phyloP scores from a whole-genome alignment of 352 stramenopile genomes.

The Globisporangium nagaii region DNA sequence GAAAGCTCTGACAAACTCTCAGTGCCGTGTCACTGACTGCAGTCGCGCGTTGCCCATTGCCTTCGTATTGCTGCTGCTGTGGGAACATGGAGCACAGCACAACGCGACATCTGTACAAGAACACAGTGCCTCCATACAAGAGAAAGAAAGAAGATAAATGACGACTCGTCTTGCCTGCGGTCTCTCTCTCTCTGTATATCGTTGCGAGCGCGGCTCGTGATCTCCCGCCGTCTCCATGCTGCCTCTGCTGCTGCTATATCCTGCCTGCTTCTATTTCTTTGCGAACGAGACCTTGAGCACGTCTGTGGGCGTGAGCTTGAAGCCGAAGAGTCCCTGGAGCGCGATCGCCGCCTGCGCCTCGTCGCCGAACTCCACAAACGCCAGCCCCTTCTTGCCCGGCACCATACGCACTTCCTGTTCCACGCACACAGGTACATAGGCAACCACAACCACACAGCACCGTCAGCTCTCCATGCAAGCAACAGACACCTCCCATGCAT shows the following conservation, averaged over 20 bases:
- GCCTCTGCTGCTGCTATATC: background rate
- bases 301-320: slow-evolving; percentile 83
- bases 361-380: slow-evolving; percentile 96
- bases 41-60: too few relatives aligned
- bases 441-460: background rate
- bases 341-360: slow-evolving; percentile 78
- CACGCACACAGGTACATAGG: too few relatives aligned
- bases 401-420: slow-evolving; percentile 91
- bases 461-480: background rate
- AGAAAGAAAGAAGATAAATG: too few relatives aligned
- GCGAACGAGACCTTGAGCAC: slow-evolving; percentile 80
- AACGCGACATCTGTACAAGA: too few relatives aligned
- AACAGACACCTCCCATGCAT: background rate
- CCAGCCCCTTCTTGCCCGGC: slow-evolving; percentile 89
- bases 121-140: too few relatives aligned
- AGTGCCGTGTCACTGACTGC: background rate
- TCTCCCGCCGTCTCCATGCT: too few relatives aligned
- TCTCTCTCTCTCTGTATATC: too few relatives aligned
- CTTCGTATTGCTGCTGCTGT: too few relatives aligned
- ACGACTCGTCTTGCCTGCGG: too few relatives aligned
- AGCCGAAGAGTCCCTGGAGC: slow-evolving; percentile 72
- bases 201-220: too few relatives aligned
- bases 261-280: slow-evolving; percentile 53
- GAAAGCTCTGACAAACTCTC: too few relatives aligned
- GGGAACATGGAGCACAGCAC: too few relatives aligned